Base-by-base conservation (phyloP, 1,284 basidiomycete species). In the Apiotrichum laibachii region DNA sequence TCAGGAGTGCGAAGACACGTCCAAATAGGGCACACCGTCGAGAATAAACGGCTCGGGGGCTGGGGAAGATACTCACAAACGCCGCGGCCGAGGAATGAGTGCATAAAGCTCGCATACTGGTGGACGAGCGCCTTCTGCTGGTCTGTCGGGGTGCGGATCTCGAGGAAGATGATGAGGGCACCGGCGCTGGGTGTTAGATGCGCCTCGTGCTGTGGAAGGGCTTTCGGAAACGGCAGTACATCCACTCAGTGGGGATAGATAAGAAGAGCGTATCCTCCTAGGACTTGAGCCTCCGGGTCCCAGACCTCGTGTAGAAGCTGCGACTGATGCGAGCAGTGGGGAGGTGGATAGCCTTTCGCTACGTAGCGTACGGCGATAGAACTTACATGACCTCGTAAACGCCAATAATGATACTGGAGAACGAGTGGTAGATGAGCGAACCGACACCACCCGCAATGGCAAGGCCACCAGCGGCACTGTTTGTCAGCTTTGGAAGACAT, bases 41-140 rank as follows among this genome's bases (percentile, higher is more conserved):
- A n/a, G 4, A 18, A n/a, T 19, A 5, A 22, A 15, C 53, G 47
- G 26, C 44, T 8, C 7, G 6, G 9, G 44, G 21, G 8, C 8
- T 11, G 22, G 12, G 8, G 18, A 16, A 26, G 13, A 6, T 35
- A 77, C 76, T 75, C 62, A 79, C 77, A 77, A 46, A 77, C 76
- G 50, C 78, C 78, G 47, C 78, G 71, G 15, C 78, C 78, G 35
- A 75, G 55, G 62, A 78, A 79, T 9, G 71, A 73, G 62, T 78
- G 77, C 72, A 79, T 72, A 61, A 79, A 79, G 53, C 71, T 72
- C 31, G 78, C 78, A 66, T 78, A 79, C 43, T 67, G 65, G 60
- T 76, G 68, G 5, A 79, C 63, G n/a, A 77, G 55, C 15, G 61
- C 61, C 58, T 75, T 73, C 26, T 78, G 75, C 52, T 76, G 69